Evolutionary conservation across 2,329 filamentous ascomycete species (phyloP).

Genomic region (Nothophoma quercina): DNA sequence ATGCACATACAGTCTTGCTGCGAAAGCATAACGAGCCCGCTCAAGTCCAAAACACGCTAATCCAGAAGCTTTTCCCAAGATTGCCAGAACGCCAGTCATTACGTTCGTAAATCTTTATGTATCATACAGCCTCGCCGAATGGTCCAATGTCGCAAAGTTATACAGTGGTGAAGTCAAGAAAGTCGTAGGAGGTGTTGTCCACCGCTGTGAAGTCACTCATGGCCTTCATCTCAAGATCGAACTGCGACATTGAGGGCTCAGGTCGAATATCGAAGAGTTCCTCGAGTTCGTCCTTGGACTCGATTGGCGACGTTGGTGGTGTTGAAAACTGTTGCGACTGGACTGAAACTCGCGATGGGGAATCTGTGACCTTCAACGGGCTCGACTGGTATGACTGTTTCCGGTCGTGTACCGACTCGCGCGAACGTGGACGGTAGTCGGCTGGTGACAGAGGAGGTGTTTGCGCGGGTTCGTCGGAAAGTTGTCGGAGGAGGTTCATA

Average conservation of each 20-base stretch:
- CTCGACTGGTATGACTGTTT: slow-evolving; percentile 31
- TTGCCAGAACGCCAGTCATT: slow-evolving; percentile 34
- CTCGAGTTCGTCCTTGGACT: slow-evolving; percentile 44
- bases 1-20: slow-evolving; percentile 15
- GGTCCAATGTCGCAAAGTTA: slow-evolving; percentile 9
- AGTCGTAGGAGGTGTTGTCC: slow-evolving; percentile 42
- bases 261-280: slow-evolving; percentile 44
- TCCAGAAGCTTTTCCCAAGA: slow-evolving; percentile 7
- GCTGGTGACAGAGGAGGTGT: slow-evolving; percentile 50
- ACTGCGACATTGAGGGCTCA: slow-evolving; percentile 45
- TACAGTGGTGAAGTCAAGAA: slow-evolving; percentile 46
- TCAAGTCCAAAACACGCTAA: slow-evolving; percentile 13
- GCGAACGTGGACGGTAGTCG: slow-evolving; percentile 37
- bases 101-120: slow-evolving; percentile 35
- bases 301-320: slow-evolving; percentile 47
- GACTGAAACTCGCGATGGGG: slow-evolving; percentile 44
- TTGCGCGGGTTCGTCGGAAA: slow-evolving; percentile 41
- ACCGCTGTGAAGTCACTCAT: slow-evolving; percentile 45
- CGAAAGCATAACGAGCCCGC: slow-evolving; percentile 17
- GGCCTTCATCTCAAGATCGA: slow-evolving; percentile 50
- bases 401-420: slow-evolving; percentile 30
- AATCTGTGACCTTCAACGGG: slow-evolving; percentile 39
- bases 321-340: slow-evolving; percentile 49
- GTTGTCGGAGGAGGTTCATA: slow-evolving; percentile 46
- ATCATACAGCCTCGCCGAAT: slow-evolving; percentile 39